Conservation (phyloP, 2,329 filamentous ascomycete genomes). For the Xylaria multiplex region DNA sequence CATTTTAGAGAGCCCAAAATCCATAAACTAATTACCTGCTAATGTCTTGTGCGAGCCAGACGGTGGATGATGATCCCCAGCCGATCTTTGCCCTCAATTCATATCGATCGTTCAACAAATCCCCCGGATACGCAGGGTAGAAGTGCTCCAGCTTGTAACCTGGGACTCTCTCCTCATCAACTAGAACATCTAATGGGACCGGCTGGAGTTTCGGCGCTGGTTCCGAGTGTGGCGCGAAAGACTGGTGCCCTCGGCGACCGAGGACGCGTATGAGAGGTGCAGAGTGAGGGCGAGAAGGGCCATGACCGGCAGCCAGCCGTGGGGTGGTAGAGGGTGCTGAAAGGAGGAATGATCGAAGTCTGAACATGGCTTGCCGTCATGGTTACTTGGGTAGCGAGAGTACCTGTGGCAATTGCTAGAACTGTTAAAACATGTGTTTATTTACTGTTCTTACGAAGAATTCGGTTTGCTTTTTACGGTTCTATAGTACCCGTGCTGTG, state of each 20-base stretch:
- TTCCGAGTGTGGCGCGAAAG: slow-evolving; percentile 7
- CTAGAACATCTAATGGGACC: slow-evolving; percentile 7
- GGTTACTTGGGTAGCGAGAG: too few species aligned
- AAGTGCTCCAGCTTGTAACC: slow-evolving; percentile 6
- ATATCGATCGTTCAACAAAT: slow-evolving; percentile 16
- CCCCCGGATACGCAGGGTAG: slow-evolving; percentile 16
- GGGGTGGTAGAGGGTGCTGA: slow-evolving; percentile 6
- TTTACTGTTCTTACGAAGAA: too few species aligned
- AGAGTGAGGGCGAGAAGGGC: background rate
- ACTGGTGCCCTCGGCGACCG: background rate
- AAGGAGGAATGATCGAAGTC: slow-evolving; percentile 7
- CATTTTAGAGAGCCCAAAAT: too few species aligned
- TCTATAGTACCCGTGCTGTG: too few species aligned
- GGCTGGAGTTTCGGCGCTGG: background rate
- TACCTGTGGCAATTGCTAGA: too few species aligned
- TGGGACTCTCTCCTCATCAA: slow-evolving; percentile 14
- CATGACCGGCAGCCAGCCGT: slow-evolving; percentile 9
- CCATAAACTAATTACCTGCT: slow-evolving; percentile 7
- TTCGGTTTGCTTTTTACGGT: too few species aligned
- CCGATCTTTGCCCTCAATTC: slow-evolving; percentile 20
- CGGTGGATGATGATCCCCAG: slow-evolving; percentile 20
- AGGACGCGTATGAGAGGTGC: slow-evolving; percentile 1
- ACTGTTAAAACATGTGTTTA: too few species aligned
- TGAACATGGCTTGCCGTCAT: background rate
- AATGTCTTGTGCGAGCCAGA: slow-evolving; percentile 21